Conservation (phyloP, 139 green algal genomes). For the Volvox africanus region DNA sequence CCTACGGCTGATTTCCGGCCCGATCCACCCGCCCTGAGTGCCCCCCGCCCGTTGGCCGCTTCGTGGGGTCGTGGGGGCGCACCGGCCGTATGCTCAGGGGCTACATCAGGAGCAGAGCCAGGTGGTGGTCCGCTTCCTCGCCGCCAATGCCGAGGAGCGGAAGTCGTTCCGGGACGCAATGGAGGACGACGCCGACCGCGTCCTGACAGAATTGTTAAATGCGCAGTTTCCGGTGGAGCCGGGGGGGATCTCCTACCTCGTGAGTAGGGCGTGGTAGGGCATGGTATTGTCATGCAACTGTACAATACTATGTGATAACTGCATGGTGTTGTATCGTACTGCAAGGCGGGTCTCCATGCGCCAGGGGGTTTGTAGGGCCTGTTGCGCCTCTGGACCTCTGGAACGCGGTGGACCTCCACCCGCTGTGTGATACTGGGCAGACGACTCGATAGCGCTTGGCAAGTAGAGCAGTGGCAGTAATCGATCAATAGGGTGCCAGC, state of each 20-base stretch:
- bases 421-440: no score
- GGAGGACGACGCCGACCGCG: not conserved
- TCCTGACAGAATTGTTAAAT: not conserved
- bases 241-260: not conserved
- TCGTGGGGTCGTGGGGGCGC: no score
- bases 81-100: not conserved
- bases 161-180: not conserved
- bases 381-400: no score
- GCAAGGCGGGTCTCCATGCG: no score
- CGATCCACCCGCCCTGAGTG: not conserved
- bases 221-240: not conserved
- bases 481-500: no score
- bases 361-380: no score
- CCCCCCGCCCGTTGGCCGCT: not conserved
- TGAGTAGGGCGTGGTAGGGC: not conserved
- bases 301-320: not conserved
- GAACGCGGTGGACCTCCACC: no score
- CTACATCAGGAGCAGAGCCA: not conserved
- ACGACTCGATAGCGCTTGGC: no score
- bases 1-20: not conserved
- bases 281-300: not conserved
- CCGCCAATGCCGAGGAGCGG: not conserved
- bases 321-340: not conserved
- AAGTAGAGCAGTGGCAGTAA: no score
- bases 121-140: not conserved